Base-by-base conservation (phyloP, 2,329 filamentous ascomycete species). In the Diplodia sapinea region DNA sequence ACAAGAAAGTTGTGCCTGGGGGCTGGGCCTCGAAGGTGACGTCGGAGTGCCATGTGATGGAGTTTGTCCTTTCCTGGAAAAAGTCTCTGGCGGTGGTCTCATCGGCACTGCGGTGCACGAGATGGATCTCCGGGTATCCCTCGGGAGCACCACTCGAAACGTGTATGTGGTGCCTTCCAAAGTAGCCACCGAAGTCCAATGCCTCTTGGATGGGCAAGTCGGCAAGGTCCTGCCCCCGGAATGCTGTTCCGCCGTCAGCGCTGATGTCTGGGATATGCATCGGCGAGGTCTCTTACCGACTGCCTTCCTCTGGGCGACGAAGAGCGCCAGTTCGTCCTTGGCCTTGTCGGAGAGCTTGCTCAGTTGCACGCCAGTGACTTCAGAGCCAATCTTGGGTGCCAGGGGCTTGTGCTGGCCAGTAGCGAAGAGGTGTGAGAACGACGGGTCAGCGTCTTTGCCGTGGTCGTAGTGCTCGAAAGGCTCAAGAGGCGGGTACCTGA, bases 1-100 rank as follows among this genome's bases (percentile, higher is more conserved):
- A 96, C 43, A 97, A 80, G 79, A 97, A 96, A 0, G 94, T 96
- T 0, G 93, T 97, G 36, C 93, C 92, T 0, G 94, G 93, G 1
- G 94, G 93, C 80, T 97, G 93, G 71, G 87, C 82, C 81, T 97
- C 94, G 76, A 96, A 97, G 0, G 91, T 91, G 1, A 96, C 89
- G 72, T 97, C 93, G 0, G 89, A 91, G 80, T 97, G 93, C 93
- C 93, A 97, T 8, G 92, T 92, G 1, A 96, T 88, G 0, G 89
- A 91, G 79, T 89, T 94, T 3, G 91, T 94, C 26, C 91, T 86
- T 56, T 87, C 86, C 66, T 85, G 80, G 71, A 93, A 89, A 78
- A 90, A 91, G 59, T 86, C 82, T 23, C 85, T 80, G 23, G 83
- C 85, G 2, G 83, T 85, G 7, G 84, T 87, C 72, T 91, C 89